A percentile compares a stretch with the other conserved stretches of the same genome.
Evolutionary conservation across 2,329 filamentous ascomycete genomes (phyloP).

Genomic region (Thelonectria olida): DNA sequence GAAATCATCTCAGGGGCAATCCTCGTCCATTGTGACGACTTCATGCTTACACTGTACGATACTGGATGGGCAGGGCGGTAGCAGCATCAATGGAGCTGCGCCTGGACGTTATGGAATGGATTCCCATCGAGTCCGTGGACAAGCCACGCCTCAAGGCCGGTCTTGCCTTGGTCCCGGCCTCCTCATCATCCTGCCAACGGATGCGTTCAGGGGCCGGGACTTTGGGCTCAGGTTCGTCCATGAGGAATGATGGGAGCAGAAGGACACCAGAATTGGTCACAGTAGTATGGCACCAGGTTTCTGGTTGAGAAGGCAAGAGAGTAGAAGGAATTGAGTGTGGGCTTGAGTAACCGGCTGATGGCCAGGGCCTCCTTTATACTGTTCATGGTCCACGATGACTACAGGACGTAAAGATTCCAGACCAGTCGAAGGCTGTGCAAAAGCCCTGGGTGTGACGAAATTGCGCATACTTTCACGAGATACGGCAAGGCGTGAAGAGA

Average conservation of each 20-base stretch:
- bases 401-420: conserved; percentile 13
- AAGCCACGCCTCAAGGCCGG: conserved; percentile 22
- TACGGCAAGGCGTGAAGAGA: background rate
- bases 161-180: conserved; percentile 24
- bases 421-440: conserved; percentile 23
- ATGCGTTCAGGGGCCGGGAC: conserved; percentile 25
- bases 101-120: conserved; percentile 23
- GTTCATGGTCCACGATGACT: conserved; percentile 8
- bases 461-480: conserved; percentile 16
- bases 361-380: conserved; percentile 24
- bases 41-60: conserved; percentile 31
- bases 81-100: conserved; percentile 26
- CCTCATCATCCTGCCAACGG: conserved; percentile 31
- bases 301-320: conserved; percentile 2
- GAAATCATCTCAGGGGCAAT: conserved; percentile 12
- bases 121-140: conserved; percentile 26
- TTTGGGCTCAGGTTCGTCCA: conserved; percentile 29
- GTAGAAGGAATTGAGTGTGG: conserved; percentile 18
- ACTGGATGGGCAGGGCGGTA: conserved; percentile 29
- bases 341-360: conserved; percentile 9
- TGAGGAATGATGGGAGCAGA: background rate
- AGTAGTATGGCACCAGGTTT: background rate
- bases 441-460: conserved; percentile 16
- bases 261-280: background rate
- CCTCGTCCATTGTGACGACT: background rate